A percentile compares a stretch with the other conserved stretches of the same genome.
Conservation (phyloP, 441 rosid genomes). For the Euphorbia corollata region DNA sequence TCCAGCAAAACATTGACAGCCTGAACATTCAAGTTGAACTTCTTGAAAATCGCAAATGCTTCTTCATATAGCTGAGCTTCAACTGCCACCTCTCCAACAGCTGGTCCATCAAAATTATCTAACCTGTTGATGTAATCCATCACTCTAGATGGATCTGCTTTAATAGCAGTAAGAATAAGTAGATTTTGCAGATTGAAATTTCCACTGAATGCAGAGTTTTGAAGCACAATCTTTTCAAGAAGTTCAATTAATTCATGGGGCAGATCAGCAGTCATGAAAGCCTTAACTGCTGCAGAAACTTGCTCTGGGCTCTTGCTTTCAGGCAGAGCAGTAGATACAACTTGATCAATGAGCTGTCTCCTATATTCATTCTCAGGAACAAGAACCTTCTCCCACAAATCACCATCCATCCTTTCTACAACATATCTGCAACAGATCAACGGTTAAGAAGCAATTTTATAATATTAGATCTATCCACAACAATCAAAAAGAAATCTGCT, state of each 20-base stretch:
- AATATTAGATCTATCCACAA: conserved; percentile 7
- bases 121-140: conserved; percentile 97
- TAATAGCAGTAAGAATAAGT: conserved; percentile 91
- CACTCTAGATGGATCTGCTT: conserved; percentile 97
- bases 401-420: conserved; percentile 98
- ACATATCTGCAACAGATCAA: conserved; percentile 60
- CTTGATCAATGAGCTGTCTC: conserved; percentile 98
- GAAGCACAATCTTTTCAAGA: conserved; percentile 98
- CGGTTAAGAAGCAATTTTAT: conserved; percentile 15
- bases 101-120: conserved; percentile 99
- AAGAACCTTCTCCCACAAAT: conserved; percentile 98
- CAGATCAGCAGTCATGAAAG: conserved; percentile 99
- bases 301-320: conserved; percentile 99
- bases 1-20: conserved; percentile 88
- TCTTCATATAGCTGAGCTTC: conserved; percentile 86
- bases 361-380: conserved; percentile 84
- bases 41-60: conserved; percentile 93
- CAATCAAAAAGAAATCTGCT: not conserved
- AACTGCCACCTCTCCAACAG: conserved; percentile 97
- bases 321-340: conserved; percentile 97
- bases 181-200: conserved; percentile 95
- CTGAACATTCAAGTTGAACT: conserved; percentile 94
- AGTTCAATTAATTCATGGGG: conserved; percentile 99
- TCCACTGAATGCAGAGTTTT: conserved; percentile 99
- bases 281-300: conserved; percentile 99